Evolutionary conservation across 2,329 filamentous ascomycete species (phyloP).

Genomic region (Fusarium decemcellulare): DNA sequence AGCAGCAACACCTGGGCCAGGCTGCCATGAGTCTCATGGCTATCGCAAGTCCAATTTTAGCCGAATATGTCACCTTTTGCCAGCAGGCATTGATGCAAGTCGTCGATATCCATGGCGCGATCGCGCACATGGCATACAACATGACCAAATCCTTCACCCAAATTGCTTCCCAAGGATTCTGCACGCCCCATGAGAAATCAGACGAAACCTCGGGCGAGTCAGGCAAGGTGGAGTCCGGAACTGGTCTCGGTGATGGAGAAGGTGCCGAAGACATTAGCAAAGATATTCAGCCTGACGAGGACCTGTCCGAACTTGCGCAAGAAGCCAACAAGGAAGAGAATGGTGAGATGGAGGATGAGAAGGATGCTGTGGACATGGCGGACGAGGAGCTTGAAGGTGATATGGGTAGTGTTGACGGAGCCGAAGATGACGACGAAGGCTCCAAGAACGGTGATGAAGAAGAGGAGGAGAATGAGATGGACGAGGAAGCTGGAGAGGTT

Average conservation of each 20-base stretch:
- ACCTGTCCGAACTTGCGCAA: constrained; percentile 91
- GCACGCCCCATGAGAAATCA: constrained; percentile 86
- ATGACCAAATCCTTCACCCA: constrained; percentile 84
- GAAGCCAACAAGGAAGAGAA: constrained; percentile 78
- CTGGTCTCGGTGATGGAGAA: constrained; percentile 93
- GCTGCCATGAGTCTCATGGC: constrained; percentile 51
- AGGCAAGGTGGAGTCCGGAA: constrained; percentile 90
- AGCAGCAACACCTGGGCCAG: constrained; percentile 43
- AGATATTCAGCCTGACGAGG: constrained; percentile 93
- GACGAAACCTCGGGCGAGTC: constrained; percentile 77
- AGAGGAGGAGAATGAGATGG: constrained; percentile 80
- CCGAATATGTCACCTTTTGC: constrained; percentile 78
- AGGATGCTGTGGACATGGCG: constrained; percentile 93
- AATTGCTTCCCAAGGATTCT: constrained; percentile 89
- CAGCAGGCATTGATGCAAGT: constrained; percentile 71
- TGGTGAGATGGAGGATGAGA: constrained; percentile 81
- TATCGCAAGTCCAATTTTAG: constrained; percentile 74
- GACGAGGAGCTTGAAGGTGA: constrained; percentile 93
- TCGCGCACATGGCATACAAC: constrained; percentile 81
- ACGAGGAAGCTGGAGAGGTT: constrained; percentile 92
- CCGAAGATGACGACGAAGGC: constrained; percentile 72
- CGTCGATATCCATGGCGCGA: constrained; percentile 76
- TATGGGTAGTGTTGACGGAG: constrained; percentile 74
- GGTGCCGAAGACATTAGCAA: constrained; percentile 98
- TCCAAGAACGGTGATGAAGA: constrained; percentile 75